Evolutionary conservation across 805 yeast genomes (phyloP).

Genomic region (Wickerhamomyces subpelliculosus): DNA sequence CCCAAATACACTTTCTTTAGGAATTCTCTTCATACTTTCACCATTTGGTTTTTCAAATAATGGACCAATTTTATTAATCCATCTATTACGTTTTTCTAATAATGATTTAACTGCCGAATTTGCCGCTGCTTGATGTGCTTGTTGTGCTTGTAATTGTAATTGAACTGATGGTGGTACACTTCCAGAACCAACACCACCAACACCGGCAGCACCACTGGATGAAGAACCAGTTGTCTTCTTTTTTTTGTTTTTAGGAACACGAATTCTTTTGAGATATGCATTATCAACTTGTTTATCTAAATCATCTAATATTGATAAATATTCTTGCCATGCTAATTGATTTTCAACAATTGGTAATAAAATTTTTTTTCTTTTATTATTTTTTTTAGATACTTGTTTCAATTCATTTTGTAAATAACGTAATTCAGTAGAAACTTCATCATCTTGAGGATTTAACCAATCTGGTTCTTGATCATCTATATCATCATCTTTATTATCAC

Average conservation of each 20-base stretch:
- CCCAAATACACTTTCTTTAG: conserved; percentile 51
- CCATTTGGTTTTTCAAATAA: conserved; percentile 52
- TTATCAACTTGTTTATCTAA: conserved; percentile 96
- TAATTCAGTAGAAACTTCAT: conserved; percentile 83
- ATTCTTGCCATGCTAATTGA: conserved; percentile 93
- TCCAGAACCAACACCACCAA: too few species aligned
- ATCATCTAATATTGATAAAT: conserved; percentile 82
- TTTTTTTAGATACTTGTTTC: conserved; percentile 50
- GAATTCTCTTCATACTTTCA: conserved; percentile 71
- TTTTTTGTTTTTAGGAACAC: conserved; percentile 53
- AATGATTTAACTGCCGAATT: conserved; percentile 73
- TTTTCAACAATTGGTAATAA: conserved; percentile 73
- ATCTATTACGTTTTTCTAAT: conserved; percentile 77
- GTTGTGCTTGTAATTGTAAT: conserved; percentile 23
- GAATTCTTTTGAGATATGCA: conserved; percentile 76
- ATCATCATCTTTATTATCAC: conserved; percentile 13
- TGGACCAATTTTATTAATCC: conserved; percentile 89
- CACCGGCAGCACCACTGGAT: too few species aligned
- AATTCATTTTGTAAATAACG: conserved; percentile 66
- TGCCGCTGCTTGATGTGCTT: conserved; percentile 59
- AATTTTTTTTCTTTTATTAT: conserved; percentile 58
- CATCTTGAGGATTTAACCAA: conserved; percentile 87
- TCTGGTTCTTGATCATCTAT: conserved; percentile 29
- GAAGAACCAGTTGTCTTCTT: conserved; percentile 21
- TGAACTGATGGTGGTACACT: conserved; percentile 26